A percentile compares a stretch with the other conserved stretches of the same genome.
Conservation (phyloP, 2,329 filamentous ascomycete species). For the Pseudogymnoascus sp. region DNA sequence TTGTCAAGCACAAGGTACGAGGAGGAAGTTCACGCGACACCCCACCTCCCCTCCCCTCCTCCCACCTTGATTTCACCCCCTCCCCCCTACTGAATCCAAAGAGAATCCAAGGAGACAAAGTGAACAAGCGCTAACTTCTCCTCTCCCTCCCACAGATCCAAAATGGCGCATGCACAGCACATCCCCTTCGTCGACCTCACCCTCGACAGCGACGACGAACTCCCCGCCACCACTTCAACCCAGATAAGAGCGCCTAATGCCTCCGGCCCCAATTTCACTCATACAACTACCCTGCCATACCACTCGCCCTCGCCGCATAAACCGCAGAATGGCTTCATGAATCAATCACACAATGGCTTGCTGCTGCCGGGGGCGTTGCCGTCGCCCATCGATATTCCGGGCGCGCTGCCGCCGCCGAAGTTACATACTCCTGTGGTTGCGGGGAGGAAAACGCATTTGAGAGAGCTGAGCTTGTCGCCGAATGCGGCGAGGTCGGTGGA, state of each 20-base stretch:
- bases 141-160: not conserved
- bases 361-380: not conserved
- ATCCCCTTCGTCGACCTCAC: not conserved
- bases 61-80: not conserved
- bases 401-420: not conserved
- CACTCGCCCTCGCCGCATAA: not conserved
- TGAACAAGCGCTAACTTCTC: not conserved
- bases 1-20: not conserved
- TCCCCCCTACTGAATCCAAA: not conserved
- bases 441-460: not conserved
- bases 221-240: not conserved
- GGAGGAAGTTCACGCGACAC: not conserved
- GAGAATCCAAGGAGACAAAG: not conserved
- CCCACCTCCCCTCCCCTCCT: not conserved
- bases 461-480: not conserved
- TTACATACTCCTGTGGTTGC: not conserved
- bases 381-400: not conserved
- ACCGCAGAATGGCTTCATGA: not conserved
- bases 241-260: not conserved
- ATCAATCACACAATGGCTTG: not conserved
- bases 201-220: not conserved
- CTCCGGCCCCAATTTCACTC: not conserved
- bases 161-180: not conserved
- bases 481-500: not conserved
- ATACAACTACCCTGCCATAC: not conserved